Conservation (phyloP, 768 basidiomycete genomes). For the Auriscalpium orientale region DNA sequence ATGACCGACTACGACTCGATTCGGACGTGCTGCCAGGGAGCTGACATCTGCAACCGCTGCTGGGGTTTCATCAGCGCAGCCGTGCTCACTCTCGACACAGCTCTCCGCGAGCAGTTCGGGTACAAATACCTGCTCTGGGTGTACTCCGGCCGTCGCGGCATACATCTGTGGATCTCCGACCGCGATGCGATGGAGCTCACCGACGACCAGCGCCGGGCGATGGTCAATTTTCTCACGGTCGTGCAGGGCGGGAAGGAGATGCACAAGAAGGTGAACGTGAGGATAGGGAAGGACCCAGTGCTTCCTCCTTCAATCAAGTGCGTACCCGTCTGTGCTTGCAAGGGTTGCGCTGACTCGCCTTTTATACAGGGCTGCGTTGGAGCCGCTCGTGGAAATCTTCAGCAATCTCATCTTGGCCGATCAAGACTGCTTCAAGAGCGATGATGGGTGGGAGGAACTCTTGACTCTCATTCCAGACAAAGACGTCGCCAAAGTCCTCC, state of each 20-base stretch:
- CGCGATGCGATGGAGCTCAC: constrained; percentile 79
- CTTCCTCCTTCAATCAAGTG: constrained; percentile 75
- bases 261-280: constrained; percentile 75
- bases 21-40: constrained; percentile 89
- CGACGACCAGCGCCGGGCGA: constrained; percentile 80
- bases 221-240: constrained; percentile 85
- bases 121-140: constrained; percentile 92
- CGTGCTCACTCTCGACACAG: constrained; percentile 74
- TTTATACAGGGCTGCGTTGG: constrained; percentile 25
- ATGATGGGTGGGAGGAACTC: constrained; percentile 68
- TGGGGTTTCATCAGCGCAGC: constrained; percentile 95
- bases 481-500: constrained; percentile 38
- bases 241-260: constrained; percentile 75
- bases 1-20: constrained; percentile 99
- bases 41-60: constrained; percentile 85
- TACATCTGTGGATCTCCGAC: constrained; percentile 97
- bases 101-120: constrained; percentile 84
- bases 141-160: constrained; percentile 96
- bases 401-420: constrained; percentile 62
- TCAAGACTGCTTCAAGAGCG: constrained; percentile 73
- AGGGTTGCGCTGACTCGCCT: neutral
- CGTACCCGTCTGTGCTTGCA: constrained; percentile 1
- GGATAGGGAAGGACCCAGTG: constrained; percentile 27
- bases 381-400: constrained; percentile 52
- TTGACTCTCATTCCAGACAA: constrained; percentile 69